These are phyloP conservation scores for Fomitopsis pulvina DNA, from an alignment of 768 basidiomycete genomes.

Conservation along the genomic window DNA sequence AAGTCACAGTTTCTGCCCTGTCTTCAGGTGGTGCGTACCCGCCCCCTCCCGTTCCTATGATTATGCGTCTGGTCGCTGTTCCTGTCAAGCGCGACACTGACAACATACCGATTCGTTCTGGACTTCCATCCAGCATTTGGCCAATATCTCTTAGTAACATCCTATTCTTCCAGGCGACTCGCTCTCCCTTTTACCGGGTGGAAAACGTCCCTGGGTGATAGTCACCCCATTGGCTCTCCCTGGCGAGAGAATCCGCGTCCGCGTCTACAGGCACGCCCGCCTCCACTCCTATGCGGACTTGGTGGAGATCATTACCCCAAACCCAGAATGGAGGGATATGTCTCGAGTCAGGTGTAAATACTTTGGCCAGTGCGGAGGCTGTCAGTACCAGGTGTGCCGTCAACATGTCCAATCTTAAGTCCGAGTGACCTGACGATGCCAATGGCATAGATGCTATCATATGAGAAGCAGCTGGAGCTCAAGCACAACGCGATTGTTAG, in stretches of 20 bases:
- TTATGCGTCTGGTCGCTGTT: too few species aligned
- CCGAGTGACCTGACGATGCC: background rate
- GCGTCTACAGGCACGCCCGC: constrained; percentile 63
- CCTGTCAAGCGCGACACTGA: too few species aligned
- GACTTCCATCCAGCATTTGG: background rate
- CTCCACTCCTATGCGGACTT: constrained; percentile 76
- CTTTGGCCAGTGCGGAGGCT: constrained; percentile 86
- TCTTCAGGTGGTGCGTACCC: constrained; percentile 50
- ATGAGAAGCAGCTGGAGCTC: constrained; percentile 76
- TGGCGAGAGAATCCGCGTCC: constrained; percentile 69
- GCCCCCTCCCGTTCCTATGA: background rate
- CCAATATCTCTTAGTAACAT: background rate
- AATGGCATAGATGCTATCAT: constrained; percentile 70
- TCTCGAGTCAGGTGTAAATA: constrained; percentile 71
- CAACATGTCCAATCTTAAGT: background rate
- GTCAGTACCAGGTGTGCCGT: constrained; percentile 86
- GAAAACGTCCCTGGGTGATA: constrained; percentile 67
- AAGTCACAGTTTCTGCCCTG: constrained; percentile 54
- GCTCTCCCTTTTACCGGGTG: constrained; percentile 44
- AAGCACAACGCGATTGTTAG: constrained; percentile 84
- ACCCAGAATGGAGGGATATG: constrained; percentile 57
- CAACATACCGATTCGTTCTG: background rate
- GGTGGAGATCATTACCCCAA: constrained; percentile 57
- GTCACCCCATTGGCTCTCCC: constrained; percentile 82
- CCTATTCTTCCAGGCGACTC: constrained; percentile 48